These are phyloP conservation scores for Linum trigynum DNA, from an alignment of 345 rosid species.

Conservation along the genomic window DNA sequence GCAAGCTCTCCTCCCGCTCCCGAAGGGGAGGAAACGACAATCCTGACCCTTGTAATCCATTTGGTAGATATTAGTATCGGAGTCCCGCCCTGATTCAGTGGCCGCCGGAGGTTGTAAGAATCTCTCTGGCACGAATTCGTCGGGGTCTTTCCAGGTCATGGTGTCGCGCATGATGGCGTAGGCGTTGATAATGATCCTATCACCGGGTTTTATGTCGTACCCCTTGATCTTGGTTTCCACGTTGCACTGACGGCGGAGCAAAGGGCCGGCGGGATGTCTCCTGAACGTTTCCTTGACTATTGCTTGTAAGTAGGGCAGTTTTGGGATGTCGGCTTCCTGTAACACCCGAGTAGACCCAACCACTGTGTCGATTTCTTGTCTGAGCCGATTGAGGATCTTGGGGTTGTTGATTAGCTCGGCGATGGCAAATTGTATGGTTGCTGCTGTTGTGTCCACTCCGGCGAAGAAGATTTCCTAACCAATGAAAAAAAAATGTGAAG, in stretches of 20 bases:
- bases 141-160: too few species aligned
- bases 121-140: too few species aligned
- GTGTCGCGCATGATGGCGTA: too few species aligned
- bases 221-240: too few species aligned
- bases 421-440: slow-evolving; percentile 10
- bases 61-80: background rate
- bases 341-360: slow-evolving; percentile 23
- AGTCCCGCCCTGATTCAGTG: too few species aligned
- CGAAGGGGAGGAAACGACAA: slow-evolving; percentile 29
- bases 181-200: too few species aligned
- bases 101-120: too few species aligned
- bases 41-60: slow-evolving; percentile 29
- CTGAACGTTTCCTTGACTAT: slow-evolving; percentile 36
- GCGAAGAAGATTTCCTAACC: background rate
- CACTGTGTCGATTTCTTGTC: slow-evolving; percentile 22
- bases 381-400: slow-evolving; percentile 16
- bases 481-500: background rate
- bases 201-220: too few species aligned
- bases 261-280: slow-evolving; percentile 29
- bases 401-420: slow-evolving; percentile 22
- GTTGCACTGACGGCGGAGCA: slow-evolving; percentile 25
- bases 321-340: slow-evolving; percentile 32
- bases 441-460: background rate
- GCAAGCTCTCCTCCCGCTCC: slow-evolving; percentile 40
- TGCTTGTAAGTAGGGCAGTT: slow-evolving; percentile 32